Evolutionary conservation across 2,329 filamentous ascomycete genomes (phyloP), one percentile per base, ranked within the genome.

Genomic region (Paraconiothyrium brasiliense): DNA sequence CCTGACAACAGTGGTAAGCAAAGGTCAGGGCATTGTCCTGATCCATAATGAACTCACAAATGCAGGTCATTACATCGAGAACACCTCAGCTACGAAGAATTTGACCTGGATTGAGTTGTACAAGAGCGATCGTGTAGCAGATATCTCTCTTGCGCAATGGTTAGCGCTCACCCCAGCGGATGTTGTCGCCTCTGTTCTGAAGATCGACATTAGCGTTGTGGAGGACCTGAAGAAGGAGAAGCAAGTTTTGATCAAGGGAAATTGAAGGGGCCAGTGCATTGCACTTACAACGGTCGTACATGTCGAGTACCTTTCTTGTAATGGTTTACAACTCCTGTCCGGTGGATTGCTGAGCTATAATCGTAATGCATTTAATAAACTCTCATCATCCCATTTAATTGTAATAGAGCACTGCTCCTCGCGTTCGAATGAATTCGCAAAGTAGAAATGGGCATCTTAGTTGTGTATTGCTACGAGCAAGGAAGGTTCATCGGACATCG

Each of bases 31-130:
- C 13, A 20, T 60, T 64, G 2, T 24, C 27, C 22, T 46, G 41
- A 9, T 46, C 10, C 11, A 14, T n/a, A 14, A 46, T 35, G 44
- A 16, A 11, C 22, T 58, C 10, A 59, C 46, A 9, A 54, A 55
- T 9, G 0, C 35, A 75, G 80, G 88, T 0, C 89, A 91, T 68
- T 91, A 91, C 68, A 88, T 92, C 59, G 88, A 91, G 67, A 92
- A 91, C 72, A 88, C 84, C 0, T 89, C 86, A 0, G 80, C 87
- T 1, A 86, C 83, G 0, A 86, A 90, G 62, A 86, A 89, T 54
- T 80, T 92, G 3, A 82, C 89, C 4, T 91, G 87, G 85, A 85
- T 91, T 34, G 89, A 91, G 73, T 85, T 91, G 20, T 91, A 90
- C 81, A 90, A 89, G 78, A 86, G 84, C 46, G 87, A 91, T 63